phyloP scores from a whole-genome alignment of 2,329 filamentous ascomycete species.

The Stenocarpella maydis region DNA sequence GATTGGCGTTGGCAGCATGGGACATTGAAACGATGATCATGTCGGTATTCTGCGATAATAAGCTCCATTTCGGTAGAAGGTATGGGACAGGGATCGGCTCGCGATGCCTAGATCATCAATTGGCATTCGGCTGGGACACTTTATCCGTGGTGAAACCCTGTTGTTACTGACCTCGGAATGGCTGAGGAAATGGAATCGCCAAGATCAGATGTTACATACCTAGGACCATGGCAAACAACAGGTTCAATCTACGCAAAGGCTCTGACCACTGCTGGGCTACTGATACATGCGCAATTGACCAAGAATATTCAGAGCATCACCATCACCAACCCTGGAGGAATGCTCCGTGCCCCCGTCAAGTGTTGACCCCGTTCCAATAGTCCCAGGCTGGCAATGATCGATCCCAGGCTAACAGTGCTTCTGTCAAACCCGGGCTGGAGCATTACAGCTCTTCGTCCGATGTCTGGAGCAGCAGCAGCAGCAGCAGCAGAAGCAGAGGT shows the following conservation, averaged over 20 bases:
- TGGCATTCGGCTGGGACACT: too few relatives aligned
- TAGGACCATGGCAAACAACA: too few relatives aligned
- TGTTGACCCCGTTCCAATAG: background rate
- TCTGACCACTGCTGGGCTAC: background rate
- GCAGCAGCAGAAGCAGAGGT: background rate
- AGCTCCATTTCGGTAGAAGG: background rate
- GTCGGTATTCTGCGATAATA: background rate
- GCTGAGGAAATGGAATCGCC: background rate
- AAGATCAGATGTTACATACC: background rate
- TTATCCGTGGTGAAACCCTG: background rate
- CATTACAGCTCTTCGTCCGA: slow-evolving; percentile 6
- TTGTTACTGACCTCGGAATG: background rate
- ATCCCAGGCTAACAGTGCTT: background rate
- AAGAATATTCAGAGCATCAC: background rate
- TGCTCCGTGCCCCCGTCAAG: background rate
- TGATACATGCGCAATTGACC: background rate
- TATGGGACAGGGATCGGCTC: background rate
- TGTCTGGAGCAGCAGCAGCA: background rate
- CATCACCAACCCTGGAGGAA: too few relatives aligned
- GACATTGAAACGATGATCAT: background rate
- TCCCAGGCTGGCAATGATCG: background rate
- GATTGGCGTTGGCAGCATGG: too few relatives aligned
- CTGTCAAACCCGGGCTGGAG: slow-evolving; percentile 11
- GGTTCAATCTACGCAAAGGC: background rate
- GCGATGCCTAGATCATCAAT: too few relatives aligned